Evolutionary conservation across 176 grass and related monocot genomes (phyloP).

Genomic region (Rhynchospora tenuis): DNA sequence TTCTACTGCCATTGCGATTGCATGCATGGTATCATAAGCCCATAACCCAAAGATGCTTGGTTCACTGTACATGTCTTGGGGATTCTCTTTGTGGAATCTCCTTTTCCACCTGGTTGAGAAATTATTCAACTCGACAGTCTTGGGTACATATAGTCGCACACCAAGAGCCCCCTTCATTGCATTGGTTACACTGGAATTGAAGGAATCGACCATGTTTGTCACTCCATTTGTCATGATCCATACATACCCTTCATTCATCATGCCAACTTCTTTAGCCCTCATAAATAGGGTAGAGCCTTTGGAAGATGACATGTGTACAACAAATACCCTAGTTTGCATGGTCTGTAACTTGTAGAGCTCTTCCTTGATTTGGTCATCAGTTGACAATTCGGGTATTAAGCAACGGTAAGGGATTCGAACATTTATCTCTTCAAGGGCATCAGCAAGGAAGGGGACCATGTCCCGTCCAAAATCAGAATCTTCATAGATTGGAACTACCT

Average conservation of each 20-base stretch:
- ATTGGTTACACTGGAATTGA: slow-evolving; percentile 8
- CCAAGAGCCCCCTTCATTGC: slow-evolving; percentile 46
- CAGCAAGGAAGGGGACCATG: slow-evolving; percentile 36
- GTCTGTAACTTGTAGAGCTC: slow-evolving; percentile 36
- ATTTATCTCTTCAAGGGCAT: slow-evolving; percentile 33
- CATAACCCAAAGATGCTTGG: slow-evolving; percentile 29
- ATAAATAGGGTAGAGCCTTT: slow-evolving; percentile 30
- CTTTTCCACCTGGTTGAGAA: slow-evolving; percentile 43
- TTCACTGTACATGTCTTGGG: slow-evolving; percentile 17
- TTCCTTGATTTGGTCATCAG: slow-evolving; percentile 27
- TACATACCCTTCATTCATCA: slow-evolving; percentile 46
- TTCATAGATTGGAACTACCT: slow-evolving; percentile 38
- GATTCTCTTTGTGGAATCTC: slow-evolving; percentile 35
- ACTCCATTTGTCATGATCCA: slow-evolving; percentile 52
- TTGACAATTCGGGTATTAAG: slow-evolving; percentile 22
- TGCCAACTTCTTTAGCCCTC: slow-evolving; percentile 36
- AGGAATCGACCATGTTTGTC: slow-evolving; percentile 35
- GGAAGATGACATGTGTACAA: slow-evolving; percentile 35
- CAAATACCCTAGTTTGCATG: slow-evolving; percentile 37
- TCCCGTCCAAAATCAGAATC: slow-evolving; percentile 39
- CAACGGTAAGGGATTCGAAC: slow-evolving; percentile 19
- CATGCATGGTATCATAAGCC: slow-evolving; percentile 52
- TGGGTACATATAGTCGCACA: slow-evolving; percentile 28
- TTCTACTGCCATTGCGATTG: slow-evolving; percentile 35
- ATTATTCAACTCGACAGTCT: slow-evolving; percentile 24